A percentile compares a stretch with the other conserved stretches of the same genome.
Evolutionary conservation across 148 eudicot species (phyloP).

Genomic region (Nyssa sinensis): DNA sequence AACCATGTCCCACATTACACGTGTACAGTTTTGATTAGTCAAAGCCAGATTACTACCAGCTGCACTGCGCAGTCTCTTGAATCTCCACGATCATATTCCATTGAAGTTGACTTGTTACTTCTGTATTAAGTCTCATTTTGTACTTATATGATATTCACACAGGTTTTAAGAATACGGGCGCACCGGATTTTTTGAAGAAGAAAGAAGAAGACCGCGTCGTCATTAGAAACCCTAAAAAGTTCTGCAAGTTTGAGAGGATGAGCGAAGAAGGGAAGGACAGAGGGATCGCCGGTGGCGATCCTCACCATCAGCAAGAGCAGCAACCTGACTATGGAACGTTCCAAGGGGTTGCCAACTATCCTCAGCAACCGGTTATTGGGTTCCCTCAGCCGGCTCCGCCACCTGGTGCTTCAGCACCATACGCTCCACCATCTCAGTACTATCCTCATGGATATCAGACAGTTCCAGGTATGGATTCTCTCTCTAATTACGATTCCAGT

Average conservation of each 20-base stretch:
- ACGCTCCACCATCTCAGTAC: conserved; percentile 29
- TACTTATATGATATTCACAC: no score
- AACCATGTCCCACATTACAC: no score
- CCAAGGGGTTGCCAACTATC: conserved; percentile 57
- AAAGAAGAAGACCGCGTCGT: background rate
- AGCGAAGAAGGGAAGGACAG: conserved; percentile 31
- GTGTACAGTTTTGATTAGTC: no score
- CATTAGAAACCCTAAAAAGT: background rate
- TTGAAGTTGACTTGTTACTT: no score
- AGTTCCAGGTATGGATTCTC: conserved; percentile 51
- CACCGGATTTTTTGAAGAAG: background rate
- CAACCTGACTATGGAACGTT: conserved; percentile 65
- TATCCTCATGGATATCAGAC: conserved; percentile 74
- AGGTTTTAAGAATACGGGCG: no score
- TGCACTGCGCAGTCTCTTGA: no score
- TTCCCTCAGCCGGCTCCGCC: conserved; percentile 89
- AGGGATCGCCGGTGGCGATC: conserved; percentile 5
- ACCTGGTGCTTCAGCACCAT: conserved; percentile 53
- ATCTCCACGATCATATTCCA: no score
- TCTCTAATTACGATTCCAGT: background rate
- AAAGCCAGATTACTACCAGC: no score
- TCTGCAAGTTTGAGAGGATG: conserved; percentile 10
- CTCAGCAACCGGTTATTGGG: conserved; percentile 58
- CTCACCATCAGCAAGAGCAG: conserved; percentile 22
- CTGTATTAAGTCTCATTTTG: no score